Conservation (phyloP, 441 rosid genomes). For the Populus tomentosa region DNA sequence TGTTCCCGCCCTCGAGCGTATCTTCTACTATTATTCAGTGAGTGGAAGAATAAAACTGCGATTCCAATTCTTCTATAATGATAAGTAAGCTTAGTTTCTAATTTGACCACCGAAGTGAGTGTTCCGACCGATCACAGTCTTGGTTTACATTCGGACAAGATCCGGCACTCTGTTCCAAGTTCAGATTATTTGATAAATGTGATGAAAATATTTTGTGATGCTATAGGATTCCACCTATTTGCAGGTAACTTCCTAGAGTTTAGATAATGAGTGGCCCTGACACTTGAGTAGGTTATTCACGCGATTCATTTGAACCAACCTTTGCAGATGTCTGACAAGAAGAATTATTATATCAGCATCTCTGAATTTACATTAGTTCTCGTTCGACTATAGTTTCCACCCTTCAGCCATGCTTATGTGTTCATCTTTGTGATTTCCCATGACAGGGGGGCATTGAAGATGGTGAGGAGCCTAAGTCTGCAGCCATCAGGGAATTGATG, state of each 20-base stretch:
- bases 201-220: background rate
- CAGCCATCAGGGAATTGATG: slow-evolving; percentile 76
- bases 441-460: slow-evolving; percentile 91
- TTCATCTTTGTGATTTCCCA: background rate
- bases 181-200: background rate
- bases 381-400: background rate
- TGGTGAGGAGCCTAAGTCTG: slow-evolving; percentile 78
- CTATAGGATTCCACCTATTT: background rate
- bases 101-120: background rate
- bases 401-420: slow-evolving; percentile 10
- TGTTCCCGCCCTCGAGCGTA: background rate
- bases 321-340: background rate
- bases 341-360: background rate
- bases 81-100: background rate
- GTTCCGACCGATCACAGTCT: background rate
- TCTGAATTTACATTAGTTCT: background rate
- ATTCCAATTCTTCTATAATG: background rate
- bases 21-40: background rate
- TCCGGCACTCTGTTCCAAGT: background rate
- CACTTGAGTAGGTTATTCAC: background rate
- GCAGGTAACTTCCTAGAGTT: background rate
- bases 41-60: background rate
- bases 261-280: background rate
- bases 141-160: background rate
- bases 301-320: background rate